A percentile compares a stretch with the other conserved stretches of the same genome.
These are phyloP conservation scores for Penicillium janthinellum DNA, from an alignment of 2,329 filamentous ascomycete species.

Conservation along the genomic window DNA sequence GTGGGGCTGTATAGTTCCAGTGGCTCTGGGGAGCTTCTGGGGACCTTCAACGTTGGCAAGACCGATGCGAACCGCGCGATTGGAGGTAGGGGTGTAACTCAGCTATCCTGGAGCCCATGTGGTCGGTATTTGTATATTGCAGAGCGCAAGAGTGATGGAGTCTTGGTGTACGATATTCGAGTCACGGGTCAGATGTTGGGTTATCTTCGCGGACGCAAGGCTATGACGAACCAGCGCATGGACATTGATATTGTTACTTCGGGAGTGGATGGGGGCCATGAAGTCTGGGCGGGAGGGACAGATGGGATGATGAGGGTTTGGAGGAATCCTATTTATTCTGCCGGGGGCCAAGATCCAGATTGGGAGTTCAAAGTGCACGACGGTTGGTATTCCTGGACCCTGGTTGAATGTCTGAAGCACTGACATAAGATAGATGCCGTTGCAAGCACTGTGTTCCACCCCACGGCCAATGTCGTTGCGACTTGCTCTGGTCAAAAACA, in stretches of 20 bases:
- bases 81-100: conserved; percentile 57
- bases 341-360: conserved; percentile 46
- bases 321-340: conserved; percentile 47
- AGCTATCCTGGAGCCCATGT: conserved; percentile 60
- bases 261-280: conserved; percentile 43
- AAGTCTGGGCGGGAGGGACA: conserved; percentile 62
- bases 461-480: conserved; percentile 49
- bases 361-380: conserved; percentile 49
- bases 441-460: conserved; percentile 50
- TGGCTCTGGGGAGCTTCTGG: conserved; percentile 52
- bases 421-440: conserved; percentile 45
- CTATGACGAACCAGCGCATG: conserved; percentile 58
- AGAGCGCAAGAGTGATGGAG: conserved; percentile 58
- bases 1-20: conserved; percentile 58
- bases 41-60: conserved; percentile 53
- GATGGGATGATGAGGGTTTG: conserved; percentile 59
- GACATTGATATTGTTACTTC: conserved; percentile 54
- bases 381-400: conserved; percentile 31
- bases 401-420: not conserved
- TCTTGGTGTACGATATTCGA: conserved; percentile 62
- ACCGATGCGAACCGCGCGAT: conserved; percentile 42
- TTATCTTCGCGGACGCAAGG: conserved; percentile 50
- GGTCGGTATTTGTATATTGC: conserved; percentile 61
- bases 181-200: conserved; percentile 55
- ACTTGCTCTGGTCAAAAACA: conserved; percentile 53